Evolutionary conservation across 352 stramenopile genomes (phyloP), one percentile per base, ranked within the genome.

Genomic region (Lagenidium sp.): DNA sequence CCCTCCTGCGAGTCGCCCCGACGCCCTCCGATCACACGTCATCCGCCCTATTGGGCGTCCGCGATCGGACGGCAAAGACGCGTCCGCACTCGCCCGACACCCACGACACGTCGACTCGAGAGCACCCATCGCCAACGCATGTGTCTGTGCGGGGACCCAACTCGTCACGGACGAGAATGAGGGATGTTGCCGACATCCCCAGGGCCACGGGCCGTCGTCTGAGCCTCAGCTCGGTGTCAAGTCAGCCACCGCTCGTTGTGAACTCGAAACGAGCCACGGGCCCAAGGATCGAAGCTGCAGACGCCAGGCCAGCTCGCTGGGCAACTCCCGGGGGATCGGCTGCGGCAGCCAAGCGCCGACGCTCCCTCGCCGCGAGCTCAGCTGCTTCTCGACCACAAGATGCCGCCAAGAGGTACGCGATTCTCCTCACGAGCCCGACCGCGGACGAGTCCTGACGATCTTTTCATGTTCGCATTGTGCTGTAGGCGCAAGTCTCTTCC

Each of bases 221-320:
- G n/a, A n/a, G n/a, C n/a, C n/a, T n/a, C n/a, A n/a, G n/a, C n/a
- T n/a, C n/a, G n/a, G n/a, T 40, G 8, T 40, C 8, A 18, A 40
- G 16, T 13, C 35, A 18, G 7, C 10, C n/a, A n/a, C n/a, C n/a
- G n/a, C n/a, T n/a, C n/a, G 19, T 51, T 57, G 6, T 36, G 41
- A 20, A 26, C 19, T 25, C 7, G 16, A 22, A 3, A 36, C 25
- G 18, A 36, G 43, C 16, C 58, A 58, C 57, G 42, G 63, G 16
- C 2, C 36, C 73, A 40, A 65, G 51, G 2, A 68, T 80, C 24
- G 74, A 86, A 24, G 36, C 66, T 4, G 70, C 70, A 5, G 55
- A 63, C 32, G 74, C 68, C 1, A 63, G 74, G 3, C 74, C 74
- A 2, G 53, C 56, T 3, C 53, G 74, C 16, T 86, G 74, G 74